These are phyloP conservation scores for Cordyceps pruinosa DNA, from an alignment of 2,329 filamentous ascomycete genomes.

Conservation along the genomic window DNA sequence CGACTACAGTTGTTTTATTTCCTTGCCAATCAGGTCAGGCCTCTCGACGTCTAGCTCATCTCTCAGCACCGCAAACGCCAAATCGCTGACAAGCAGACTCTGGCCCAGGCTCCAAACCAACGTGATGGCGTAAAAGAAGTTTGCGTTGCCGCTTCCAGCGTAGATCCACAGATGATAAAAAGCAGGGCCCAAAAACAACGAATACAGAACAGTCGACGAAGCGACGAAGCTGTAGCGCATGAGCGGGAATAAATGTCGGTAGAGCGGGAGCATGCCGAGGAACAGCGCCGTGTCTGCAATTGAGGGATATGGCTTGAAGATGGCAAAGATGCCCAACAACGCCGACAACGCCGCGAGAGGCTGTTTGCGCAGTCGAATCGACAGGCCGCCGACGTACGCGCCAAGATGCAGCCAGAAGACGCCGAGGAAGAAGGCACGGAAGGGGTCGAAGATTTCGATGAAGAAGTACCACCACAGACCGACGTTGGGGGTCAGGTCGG, in stretches of 20 bases:
- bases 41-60: conserved; percentile 93
- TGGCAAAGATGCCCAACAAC: conserved; percentile 81
- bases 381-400: conserved; percentile 81
- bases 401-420: conserved; percentile 96
- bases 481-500: conserved; percentile 89
- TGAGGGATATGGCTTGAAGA: conserved; percentile 96
- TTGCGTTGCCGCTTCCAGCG: conserved; percentile 93
- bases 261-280: conserved; percentile 73
- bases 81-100: conserved; percentile 78
- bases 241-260: conserved; percentile 84
- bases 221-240: conserved; percentile 92
- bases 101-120: conserved; percentile 94
- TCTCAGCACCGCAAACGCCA: conserved; percentile 78
- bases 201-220: conserved; percentile 76
- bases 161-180: conserved; percentile 99
- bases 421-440: conserved; percentile 91
- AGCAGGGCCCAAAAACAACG: conserved; percentile 80
- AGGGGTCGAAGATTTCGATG: conserved; percentile 96
- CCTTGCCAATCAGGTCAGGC: conserved; percentile 83
- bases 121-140: conserved; percentile 99
- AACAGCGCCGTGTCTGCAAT: conserved; percentile 86
- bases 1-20: conserved; percentile 72
- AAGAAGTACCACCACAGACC: conserved; percentile 99
- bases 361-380: conserved; percentile 74
- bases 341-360: conserved; percentile 79